Evolutionary conservation across 1,284 basidiomycete species (phyloP), one percentile per base, ranked within the genome.

Genomic region (Acaromyces ingoldii): DNA sequence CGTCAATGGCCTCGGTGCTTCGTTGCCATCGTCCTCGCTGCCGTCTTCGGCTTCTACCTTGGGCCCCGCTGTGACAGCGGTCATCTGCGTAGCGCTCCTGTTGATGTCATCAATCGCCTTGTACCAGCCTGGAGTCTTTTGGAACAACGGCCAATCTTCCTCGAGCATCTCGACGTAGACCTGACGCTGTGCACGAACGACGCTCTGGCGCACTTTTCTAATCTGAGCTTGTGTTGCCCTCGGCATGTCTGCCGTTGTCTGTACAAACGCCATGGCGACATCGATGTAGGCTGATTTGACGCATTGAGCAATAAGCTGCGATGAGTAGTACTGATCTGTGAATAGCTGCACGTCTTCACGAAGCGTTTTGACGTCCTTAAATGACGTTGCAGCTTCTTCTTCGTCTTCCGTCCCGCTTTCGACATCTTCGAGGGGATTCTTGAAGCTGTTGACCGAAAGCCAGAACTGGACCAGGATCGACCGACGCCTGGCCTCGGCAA

Each of bases 391-490:
- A 78, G 48, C 25, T 15, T 56, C 60, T 17, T 54, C 44, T n/a
- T 48, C 50, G 9, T 42, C 44, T 21, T 52, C 48, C 6, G 11
- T 15, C n/a, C 37, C 48, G 21, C 17, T 19, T 5, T 50, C 49
- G 13, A 31, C 53, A 13, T 63, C 60, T 30, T 96, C 92, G 17
- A 98, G 79, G 0, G 93, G 93, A 63, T 93, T 89, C 77, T 96
- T 97, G 81, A 97, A 92, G 46, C 89, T 90, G 76, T 97, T 91
- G 0, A 97, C 89, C 0, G 90, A 89, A 2, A 97, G 80, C 93
- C 93, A 97, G 77, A 96, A 98, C 63, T 96, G 93, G 2, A 96
- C 88, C 2, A 91, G 82, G 7, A 89, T 75, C 13, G 90, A 87
- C 26, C 88, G 84, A 53, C 85, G 82, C 2, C 88, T 83, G 6